Evolutionary conservation across 306 rosid genomes (phyloP).

Genomic region (Cotoneaster glaucophyllus): DNA sequence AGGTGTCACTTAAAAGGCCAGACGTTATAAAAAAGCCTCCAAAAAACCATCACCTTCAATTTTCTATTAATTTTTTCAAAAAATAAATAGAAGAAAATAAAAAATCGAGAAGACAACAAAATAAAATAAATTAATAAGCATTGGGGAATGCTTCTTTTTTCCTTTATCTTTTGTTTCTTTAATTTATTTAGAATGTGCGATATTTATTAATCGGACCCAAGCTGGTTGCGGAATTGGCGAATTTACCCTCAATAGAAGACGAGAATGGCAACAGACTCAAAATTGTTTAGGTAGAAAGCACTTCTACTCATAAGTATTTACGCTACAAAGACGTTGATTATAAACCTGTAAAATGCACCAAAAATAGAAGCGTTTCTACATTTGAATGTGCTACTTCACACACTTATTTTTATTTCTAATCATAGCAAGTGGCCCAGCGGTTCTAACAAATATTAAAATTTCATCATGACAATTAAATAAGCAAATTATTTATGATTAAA

Average conservation of each 20-base stretch:
- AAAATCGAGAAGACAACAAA: not conserved
- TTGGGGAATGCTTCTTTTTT: not conserved
- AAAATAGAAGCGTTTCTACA: too few relatives aligned
- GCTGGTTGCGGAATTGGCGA: slow-evolving; percentile 10
- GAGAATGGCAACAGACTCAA: not conserved
- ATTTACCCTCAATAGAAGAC: slow-evolving; percentile 16
- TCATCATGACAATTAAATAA: too few relatives aligned
- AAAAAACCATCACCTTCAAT: slow-evolving; percentile 22
- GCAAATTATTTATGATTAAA: too few relatives aligned
- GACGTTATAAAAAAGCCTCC: slow-evolving; percentile 39
- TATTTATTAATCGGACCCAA: slow-evolving; percentile 1
- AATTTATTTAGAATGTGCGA: not conserved
- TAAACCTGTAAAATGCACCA: too few relatives aligned
- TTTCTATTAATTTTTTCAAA: not conserved
- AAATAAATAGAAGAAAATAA: not conserved
- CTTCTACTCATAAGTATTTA: too few relatives aligned
- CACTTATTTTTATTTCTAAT: too few relatives aligned
- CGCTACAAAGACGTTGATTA: rapidly evolving
- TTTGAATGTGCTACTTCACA: too few relatives aligned
- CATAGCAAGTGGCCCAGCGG: too few relatives aligned
- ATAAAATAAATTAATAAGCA: not conserved
- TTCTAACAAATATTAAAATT: too few relatives aligned
- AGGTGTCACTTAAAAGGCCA: slow-evolving; percentile 48
- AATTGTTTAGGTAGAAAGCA: too few relatives aligned
- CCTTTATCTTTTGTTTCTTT: not conserved